Evolutionary conservation across 306 rosid genomes (phyloP), one percentile per base, ranked within the genome.

Genomic region (Vicia faba): DNA sequence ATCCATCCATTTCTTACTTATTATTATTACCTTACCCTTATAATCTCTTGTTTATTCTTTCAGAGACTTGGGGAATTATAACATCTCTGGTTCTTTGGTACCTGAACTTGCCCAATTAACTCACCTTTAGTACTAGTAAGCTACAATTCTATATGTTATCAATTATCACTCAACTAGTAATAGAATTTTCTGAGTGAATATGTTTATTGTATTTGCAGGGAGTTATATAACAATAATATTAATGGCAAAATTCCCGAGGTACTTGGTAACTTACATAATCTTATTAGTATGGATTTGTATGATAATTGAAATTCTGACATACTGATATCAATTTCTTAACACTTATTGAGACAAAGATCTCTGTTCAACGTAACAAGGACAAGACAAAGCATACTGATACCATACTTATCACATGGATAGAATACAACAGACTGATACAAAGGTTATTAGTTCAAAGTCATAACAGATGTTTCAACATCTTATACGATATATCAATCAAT

Each of bases 11-110:
- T 43, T 29, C 2, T 50, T 29, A 46, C 45, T 7, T 48, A 15
- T 4, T 16, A 16, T 4, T 15, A 6, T 23, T 23, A 23, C 2
- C 5, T n/a, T n/a, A n/a, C n/a, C n/a, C 25, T 23, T 23, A 8
- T 45, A 45, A n/a, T 45, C 6, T 7, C 10, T 46, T 49, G 45
- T 61, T 44, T 56, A 5, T 45, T 23, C 25, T 83, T 84, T 86
- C 89, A 93, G 97, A 81, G 98, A 93, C 80, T 82, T 93, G 87
- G 98, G 98, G 7, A 89, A 88, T 78, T 79, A 91, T 55, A 93
- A 89, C 66, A 54, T 93, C 79, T 86, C 98, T 72, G 98, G 98
- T 55, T 79, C 82, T 77, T 72, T 93, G 79, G 97, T 97, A 74
- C 78, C 97, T 36, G 98, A 93, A 73, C 79, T 89, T 59, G 96